Conservation (phyloP, 441 rosid genomes). For the Jatropha multifida region DNA sequence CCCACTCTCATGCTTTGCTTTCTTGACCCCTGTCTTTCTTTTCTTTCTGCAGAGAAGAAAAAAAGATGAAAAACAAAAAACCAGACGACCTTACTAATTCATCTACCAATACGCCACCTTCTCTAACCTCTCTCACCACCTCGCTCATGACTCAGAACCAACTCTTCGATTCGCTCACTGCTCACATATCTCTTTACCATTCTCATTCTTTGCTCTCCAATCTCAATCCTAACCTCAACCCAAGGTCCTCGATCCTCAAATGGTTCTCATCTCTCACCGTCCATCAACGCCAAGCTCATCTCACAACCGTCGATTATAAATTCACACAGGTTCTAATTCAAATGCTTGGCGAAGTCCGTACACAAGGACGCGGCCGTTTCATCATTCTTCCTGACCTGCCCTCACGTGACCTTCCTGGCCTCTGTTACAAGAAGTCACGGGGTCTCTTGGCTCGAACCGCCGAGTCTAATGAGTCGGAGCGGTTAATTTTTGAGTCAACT, state of each 20-base stretch:
- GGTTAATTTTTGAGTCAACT: slow-evolving; percentile 54
- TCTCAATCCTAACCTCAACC: slow-evolving; percentile 34
- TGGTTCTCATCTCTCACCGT: slow-evolving; percentile 85
- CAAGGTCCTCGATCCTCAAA: slow-evolving; percentile 68
- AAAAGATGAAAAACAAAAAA: background rate
- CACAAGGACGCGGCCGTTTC: slow-evolving; percentile 70
- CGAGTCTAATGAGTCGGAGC: slow-evolving; percentile 50
- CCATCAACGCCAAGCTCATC: slow-evolving; percentile 76
- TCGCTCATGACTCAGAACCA: slow-evolving; percentile 58
- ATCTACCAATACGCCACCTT: slow-evolving; percentile 10
- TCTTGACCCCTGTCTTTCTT: background rate
- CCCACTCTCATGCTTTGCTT: no score
- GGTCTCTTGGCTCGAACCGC: slow-evolving; percentile 77
- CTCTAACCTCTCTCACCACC: slow-evolving; percentile 19
- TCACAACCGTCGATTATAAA: slow-evolving; percentile 62
- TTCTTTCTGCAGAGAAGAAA: background rate
- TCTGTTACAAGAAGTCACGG: slow-evolving; percentile 76
- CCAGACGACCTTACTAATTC: slow-evolving; percentile 23
- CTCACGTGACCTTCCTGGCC: slow-evolving; percentile 61
- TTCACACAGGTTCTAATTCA: slow-evolving; percentile 64
- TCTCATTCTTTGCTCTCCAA: slow-evolving; percentile 35
- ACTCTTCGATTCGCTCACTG: slow-evolving; percentile 73
- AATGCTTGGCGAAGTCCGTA: slow-evolving; percentile 66
- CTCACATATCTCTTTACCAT: slow-evolving; percentile 90
- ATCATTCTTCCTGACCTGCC: slow-evolving; percentile 89